phyloP scores from a whole-genome alignment of 495 filamentous ascomycete genomes.

The Trichoderma orchidacearum region DNA sequence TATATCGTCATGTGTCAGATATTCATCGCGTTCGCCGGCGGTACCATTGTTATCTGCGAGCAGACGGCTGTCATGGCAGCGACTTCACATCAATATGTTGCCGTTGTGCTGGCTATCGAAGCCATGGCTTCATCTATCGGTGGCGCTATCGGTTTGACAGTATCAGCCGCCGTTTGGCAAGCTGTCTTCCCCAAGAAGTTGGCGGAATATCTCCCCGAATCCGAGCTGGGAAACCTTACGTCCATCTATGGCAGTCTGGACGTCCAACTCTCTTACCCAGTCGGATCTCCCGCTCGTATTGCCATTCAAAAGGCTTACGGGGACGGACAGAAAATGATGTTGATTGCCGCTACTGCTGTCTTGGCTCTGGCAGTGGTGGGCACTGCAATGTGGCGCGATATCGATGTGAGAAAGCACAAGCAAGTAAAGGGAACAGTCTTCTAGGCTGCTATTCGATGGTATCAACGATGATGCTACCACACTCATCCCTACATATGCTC shows the following conservation, averaged over 20 bases:
- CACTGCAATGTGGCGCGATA: slow-evolving; percentile 38
- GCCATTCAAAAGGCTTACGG: slow-evolving; percentile 46
- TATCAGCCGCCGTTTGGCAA: slow-evolving; percentile 56
- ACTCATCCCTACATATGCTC: no score
- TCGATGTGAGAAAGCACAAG: slow-evolving; percentile 41
- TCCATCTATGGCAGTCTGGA: slow-evolving; percentile 39
- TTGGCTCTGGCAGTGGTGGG: slow-evolving; percentile 32
- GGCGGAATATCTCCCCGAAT: slow-evolving; percentile 39
- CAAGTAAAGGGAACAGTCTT: slow-evolving; percentile 15
- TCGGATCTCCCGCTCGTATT: slow-evolving; percentile 32
- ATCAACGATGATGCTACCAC: background rate
- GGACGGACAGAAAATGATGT: slow-evolving; percentile 39
- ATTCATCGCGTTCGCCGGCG: slow-evolving; percentile 59
- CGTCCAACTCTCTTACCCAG: slow-evolving; percentile 36
- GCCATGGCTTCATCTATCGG: slow-evolving; percentile 49
- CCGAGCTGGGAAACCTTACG: slow-evolving; percentile 25
- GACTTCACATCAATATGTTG: slow-evolving; percentile 49
- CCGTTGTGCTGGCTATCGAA: slow-evolving; percentile 49
- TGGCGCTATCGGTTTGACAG: slow-evolving; percentile 45
- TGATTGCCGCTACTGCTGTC: slow-evolving; percentile 38
- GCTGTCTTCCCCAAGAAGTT: slow-evolving; percentile 42
- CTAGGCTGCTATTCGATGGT: background rate
- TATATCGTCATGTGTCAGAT: slow-evolving; percentile 70
- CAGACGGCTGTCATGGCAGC: slow-evolving; percentile 58
- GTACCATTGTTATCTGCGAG: slow-evolving; percentile 42